A percentile compares a stretch with the other conserved stretches of the same genome.
These are phyloP conservation scores for Globisporangium irregulare DNA, from an alignment of 352 stramenopile genomes.

Conservation along the genomic window DNA sequence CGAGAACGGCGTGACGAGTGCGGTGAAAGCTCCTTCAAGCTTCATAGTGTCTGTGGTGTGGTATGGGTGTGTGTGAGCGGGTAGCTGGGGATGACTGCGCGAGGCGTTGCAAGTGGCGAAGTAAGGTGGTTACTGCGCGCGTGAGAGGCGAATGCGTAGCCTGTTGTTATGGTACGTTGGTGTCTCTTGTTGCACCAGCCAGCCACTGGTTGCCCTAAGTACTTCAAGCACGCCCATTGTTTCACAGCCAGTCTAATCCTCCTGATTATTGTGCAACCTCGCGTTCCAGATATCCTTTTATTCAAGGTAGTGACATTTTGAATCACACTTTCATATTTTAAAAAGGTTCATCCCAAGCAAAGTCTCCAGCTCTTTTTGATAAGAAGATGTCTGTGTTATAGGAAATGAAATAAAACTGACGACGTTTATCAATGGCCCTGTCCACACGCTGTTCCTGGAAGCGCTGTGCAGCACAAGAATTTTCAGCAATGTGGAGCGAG, in stretches of 20 bases:
- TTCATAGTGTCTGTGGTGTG: slow-evolving; percentile 12
- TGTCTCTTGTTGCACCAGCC: slow-evolving; percentile 1
- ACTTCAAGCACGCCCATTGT: slow-evolving; percentile 28
- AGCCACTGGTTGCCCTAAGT: slow-evolving; percentile 19
- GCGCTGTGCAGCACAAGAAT: slow-evolving; percentile 21
- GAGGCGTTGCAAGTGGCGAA: slow-evolving; percentile 14
- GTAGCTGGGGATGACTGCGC: slow-evolving; percentile 2
- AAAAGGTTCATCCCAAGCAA: too few species aligned
- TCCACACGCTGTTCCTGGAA: not conserved
- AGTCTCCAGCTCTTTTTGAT: not conserved
- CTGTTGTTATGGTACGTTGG: not conserved
- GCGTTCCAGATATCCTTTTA: too few species aligned
- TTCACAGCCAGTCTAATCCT: not conserved
- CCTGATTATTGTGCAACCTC: not conserved
- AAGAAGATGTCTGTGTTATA: not conserved
- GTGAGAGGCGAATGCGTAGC: not conserved
- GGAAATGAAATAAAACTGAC: not conserved
- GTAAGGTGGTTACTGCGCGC: slow-evolving; percentile 13
- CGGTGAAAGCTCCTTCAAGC: slow-evolving; percentile 86
- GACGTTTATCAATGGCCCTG: slow-evolving; percentile 8
- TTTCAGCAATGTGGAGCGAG: slow-evolving; percentile 14
- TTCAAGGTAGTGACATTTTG: too few species aligned
- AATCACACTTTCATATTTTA: too few species aligned
- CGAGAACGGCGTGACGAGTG: slow-evolving; percentile 96
- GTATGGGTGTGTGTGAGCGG: not conserved